These are phyloP conservation scores for Phytophthora citrophthora DNA, from an alignment of 352 stramenopile genomes.

Conservation along the genomic window DNA sequence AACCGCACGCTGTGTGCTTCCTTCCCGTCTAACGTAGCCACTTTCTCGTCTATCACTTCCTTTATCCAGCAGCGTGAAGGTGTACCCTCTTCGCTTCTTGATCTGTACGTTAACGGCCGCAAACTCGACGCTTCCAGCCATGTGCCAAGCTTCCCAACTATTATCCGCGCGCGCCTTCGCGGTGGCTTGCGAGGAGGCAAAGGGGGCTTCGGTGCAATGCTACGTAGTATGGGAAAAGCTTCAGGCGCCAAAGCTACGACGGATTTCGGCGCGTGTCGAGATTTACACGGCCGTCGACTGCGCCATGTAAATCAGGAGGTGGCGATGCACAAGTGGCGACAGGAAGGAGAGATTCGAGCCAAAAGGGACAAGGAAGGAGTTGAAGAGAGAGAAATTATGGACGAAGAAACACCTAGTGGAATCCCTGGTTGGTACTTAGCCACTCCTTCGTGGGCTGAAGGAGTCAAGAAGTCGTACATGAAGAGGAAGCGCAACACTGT, in stretches of 20 bases:
- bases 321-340: constrained; percentile 80
- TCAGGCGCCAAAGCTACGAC: constrained; percentile 73
- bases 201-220: constrained; percentile 86
- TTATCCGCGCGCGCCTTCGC: constrained; percentile 68
- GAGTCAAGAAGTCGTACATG: constrained; percentile 86
- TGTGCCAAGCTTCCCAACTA: constrained; percentile 55
- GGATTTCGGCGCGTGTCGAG: constrained; percentile 81
- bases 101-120: constrained; percentile 67
- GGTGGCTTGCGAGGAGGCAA: constrained; percentile 80
- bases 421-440: constrained; percentile 87
- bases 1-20: constrained; percentile 78
- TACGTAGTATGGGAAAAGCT: constrained; percentile 81
- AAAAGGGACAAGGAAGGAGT: constrained; percentile 56
- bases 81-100: constrained; percentile 53
- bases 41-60: constrained; percentile 44
- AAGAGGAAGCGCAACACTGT: constrained; percentile 84
- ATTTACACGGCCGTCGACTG: constrained; percentile 78
- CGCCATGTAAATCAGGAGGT: constrained; percentile 91
- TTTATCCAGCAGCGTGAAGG: constrained; percentile 52
- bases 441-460: constrained; percentile 84
- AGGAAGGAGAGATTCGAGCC: constrained; percentile 59
- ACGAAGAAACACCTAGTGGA: constrained; percentile 84
- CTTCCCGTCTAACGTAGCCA: constrained; percentile 46
- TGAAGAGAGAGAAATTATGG: constrained; percentile 67
- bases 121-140: constrained; percentile 36